Base-by-base conservation (phyloP, 805 yeast species). In the Ogataea neopini region DNA sequence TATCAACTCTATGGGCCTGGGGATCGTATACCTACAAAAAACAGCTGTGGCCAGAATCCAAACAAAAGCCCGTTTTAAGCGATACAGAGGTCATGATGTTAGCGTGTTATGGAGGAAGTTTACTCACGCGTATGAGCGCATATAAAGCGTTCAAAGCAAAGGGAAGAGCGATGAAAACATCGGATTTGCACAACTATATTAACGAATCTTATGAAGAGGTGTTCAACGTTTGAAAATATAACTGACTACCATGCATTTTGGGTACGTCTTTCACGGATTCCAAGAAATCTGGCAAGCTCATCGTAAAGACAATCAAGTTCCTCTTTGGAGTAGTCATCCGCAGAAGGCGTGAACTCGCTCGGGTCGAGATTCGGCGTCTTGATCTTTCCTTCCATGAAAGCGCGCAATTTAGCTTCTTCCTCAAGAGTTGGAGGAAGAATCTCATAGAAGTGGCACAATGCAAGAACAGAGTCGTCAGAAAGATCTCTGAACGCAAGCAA, bases 1-100 rank as follows among this genome's bases (percentile, higher is more conserved):
- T 90, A n/a, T 90, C 91, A 1, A 84, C 96, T 0, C 72, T 92
- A 58, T 60, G 87, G 28, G 87, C 88, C 4, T 92, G 96, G 96
- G 80, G 86, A 5, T 61, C 76, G 19, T 84, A 85, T 10, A 67
- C 73, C n/a, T 85, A 87, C 61, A 76, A 79, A 49, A 59, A 74
- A 26, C 64, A 71, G 2, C 58, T 84, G 1, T 88, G 96, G 91
- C 74, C 75, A 1, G 76, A 69, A 17, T 61, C 68, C 1, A 60
- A 69, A 18, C 58, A 64, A 8, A 58, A 62, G 5, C 59, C 76
- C 17, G 47, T 67, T 5, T 47, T 68, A 25, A 46, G 45, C 2
- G 57, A 60, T 2, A 63, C 67, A 1, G 66, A 70, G 17, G 54
- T 73, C 22, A 48, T 64, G 19, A 52, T 77, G 49, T 59, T 85